These are phyloP conservation scores for Umbellularia californica DNA, from an alignment of 164 flowering plant genomes.

Conservation along the genomic window DNA sequence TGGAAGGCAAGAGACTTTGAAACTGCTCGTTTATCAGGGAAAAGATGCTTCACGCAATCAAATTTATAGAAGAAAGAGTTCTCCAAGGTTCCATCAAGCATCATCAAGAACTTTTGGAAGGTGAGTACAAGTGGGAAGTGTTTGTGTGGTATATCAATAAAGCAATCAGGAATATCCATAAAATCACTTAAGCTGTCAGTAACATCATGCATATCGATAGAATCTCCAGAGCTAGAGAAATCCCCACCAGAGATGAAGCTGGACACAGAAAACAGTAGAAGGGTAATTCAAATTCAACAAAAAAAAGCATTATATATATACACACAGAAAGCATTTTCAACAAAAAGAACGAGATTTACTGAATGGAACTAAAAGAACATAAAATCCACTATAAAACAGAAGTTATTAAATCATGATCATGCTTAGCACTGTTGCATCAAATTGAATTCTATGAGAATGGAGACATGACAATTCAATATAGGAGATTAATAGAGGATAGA, in stretches of 20 bases:
- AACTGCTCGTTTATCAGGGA: slow-evolving; percentile 10
- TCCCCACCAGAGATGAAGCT: slow-evolving; percentile 40
- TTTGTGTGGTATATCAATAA: slow-evolving; percentile 34
- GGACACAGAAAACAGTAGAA: slow-evolving; percentile 13
- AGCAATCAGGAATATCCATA: slow-evolving; percentile 52
- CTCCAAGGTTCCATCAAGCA: slow-evolving; percentile 70
- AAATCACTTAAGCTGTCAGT: slow-evolving; percentile 37
- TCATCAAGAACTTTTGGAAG: slow-evolving; percentile 64
- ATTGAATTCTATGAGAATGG: too few relatives aligned
- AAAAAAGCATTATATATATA: too few relatives aligned
- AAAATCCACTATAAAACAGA: too few relatives aligned
- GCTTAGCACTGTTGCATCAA: too few relatives aligned
- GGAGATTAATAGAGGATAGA: too few relatives aligned
- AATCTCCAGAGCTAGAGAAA: slow-evolving; percentile 14
- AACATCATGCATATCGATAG: slow-evolving; percentile 32
- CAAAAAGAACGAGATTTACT: background rate
- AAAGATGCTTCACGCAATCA: slow-evolving; percentile 19
- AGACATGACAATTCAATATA: too few relatives aligned
- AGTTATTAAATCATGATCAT: too few relatives aligned
- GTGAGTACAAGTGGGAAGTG: slow-evolving; percentile 69
- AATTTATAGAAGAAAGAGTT: slow-evolving; percentile 60
- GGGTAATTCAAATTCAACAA: background rate
- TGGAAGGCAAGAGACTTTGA: slow-evolving; percentile 42
- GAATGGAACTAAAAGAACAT: too few relatives aligned
- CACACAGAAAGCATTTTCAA: background rate